Evolutionary conservation across 768 basidiomycete species (phyloP).

Genomic region (Tephrocybe sp.): DNA sequence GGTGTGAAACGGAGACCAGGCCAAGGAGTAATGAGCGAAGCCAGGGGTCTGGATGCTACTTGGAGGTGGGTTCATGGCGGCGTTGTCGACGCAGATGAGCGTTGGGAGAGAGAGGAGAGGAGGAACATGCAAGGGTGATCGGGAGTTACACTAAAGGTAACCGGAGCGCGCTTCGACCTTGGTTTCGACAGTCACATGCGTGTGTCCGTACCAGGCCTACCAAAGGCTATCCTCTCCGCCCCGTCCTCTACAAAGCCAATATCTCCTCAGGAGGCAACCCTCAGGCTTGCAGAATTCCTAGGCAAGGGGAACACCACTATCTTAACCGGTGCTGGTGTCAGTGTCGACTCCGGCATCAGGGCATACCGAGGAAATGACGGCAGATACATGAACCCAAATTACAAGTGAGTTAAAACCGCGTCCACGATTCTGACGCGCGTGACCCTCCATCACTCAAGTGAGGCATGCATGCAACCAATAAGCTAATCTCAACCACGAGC

Average conservation of each 20-base stretch:
- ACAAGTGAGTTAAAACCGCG: conserved; percentile 51
- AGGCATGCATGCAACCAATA: conserved; percentile 16
- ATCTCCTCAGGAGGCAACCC: conserved; percentile 50
- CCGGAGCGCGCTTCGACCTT: conserved; percentile 16
- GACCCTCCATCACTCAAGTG: conserved; percentile 74
- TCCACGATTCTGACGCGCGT: conserved; percentile 5
- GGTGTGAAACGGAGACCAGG: conserved; percentile 86
- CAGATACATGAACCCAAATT: conserved; percentile 86
- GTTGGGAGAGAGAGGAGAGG: neutral
- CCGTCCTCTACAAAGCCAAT: conserved; percentile 33
- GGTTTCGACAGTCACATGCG: conserved; percentile 59
- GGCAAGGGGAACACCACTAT: conserved; percentile 66
- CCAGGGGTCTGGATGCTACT: conserved; percentile 69
- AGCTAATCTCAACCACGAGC: neutral
- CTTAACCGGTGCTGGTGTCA: conserved; percentile 90
- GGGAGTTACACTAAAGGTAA: conserved; percentile 9
- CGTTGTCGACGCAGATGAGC: conserved; percentile 1
- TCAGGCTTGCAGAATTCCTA: conserved; percentile 65
- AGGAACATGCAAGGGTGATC: conserved; percentile 10
- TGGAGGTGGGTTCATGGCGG: conserved; percentile 36
- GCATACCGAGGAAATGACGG: conserved; percentile 91
- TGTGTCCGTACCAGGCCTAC: conserved; percentile 73
- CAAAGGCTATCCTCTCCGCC: conserved; percentile 53
- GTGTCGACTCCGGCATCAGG: conserved; percentile 92
- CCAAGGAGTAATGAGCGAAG: conserved; percentile 77